Evolutionary conservation across 768 basidiomycete genomes (phyloP), one percentile per base, ranked within the genome.

Genomic region (Boletellus ananas): DNA sequence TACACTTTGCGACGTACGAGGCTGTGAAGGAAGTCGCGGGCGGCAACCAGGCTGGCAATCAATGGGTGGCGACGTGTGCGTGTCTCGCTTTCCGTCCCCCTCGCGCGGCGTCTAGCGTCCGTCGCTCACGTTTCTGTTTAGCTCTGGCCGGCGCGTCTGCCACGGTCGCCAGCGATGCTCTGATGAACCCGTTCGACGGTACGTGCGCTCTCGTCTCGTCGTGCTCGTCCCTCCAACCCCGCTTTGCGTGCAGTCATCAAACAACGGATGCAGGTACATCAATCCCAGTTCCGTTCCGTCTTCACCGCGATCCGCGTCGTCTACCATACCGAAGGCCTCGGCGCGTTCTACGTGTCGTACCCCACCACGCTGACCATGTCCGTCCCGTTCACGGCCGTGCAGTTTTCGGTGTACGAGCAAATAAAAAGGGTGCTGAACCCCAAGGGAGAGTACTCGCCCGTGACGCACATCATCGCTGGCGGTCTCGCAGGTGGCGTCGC

Each of bases 171-270:
- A 89, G 87, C 50, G 96, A 99, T 73, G 96, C 96, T 3, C 74
- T 98, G 47, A 99, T 99, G 96, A 99, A 98, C 69, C 96, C 96
- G 3, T 99, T 99, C 64, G 96, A 99, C 72, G 95, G 95, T 96
- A 68, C 65, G 83, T 69, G 12, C 45, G 40, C 20, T 43, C 36
- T 11, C 34, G 39, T 39, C 29, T 36, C 50, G 47, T 43, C 40
- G 36, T 34, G 44, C 34, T 35, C 31, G 41, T 49, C 44, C 43
- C 50, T 55, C 53, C 47, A 53, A 54, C 46, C 37, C 46, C 57
- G 49, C 21, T 25, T 50, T 59, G n/a, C 56, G 52, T 58, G 44
- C 67, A 97, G 95, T 99, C 60, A 91, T 99, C 75, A 99, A 99
- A 72, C 96, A 99, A 75, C 84, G 96, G 45, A 97, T 99, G 96